These are phyloP conservation scores for Achaetomiella virescens DNA, from an alignment of 495 filamentous ascomycete genomes.

Conservation along the genomic window DNA sequence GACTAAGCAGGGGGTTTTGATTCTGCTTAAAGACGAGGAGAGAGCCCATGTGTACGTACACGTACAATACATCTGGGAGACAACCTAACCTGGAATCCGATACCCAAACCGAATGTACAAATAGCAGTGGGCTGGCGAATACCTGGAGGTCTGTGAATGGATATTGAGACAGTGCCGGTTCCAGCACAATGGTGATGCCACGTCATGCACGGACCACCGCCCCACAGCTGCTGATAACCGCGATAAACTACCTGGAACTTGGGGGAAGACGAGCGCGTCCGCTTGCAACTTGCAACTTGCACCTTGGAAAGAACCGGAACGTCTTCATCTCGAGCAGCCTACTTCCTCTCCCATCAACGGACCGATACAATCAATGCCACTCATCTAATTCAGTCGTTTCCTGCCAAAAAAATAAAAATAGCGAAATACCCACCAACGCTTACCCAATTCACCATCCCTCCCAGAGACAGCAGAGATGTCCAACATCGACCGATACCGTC, in stretches of 20 bases:
- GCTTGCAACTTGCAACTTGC: neutral
- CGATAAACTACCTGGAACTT: no score
- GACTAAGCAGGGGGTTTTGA: neutral
- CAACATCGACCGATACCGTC: constrained; percentile 46
- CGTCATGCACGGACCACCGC: constrained; percentile 7
- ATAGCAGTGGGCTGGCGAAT: no score
- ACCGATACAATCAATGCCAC: constrained; percentile 2
- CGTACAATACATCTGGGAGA: neutral
- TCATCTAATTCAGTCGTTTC: neutral
- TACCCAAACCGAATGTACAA: neutral
- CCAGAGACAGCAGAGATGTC: constrained; percentile 24
- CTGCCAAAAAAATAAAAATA: neutral
- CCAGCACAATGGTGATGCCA: neutral
- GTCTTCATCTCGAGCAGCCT: neutral
- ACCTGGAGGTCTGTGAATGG: neutral
- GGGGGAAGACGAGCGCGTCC: neutral
- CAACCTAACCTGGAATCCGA: neutral
- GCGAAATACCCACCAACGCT: neutral
- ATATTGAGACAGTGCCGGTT: neutral
- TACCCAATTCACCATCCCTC: neutral
- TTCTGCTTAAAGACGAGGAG: neutral
- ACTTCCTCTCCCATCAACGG: neutral
- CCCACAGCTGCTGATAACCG: constrained; percentile 11
- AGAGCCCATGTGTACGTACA: no score
- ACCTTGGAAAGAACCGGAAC: neutral